Evolutionary conservation across 1,139 yeast species (phyloP).

Genomic region (Yamadazyma taylorii): DNA sequence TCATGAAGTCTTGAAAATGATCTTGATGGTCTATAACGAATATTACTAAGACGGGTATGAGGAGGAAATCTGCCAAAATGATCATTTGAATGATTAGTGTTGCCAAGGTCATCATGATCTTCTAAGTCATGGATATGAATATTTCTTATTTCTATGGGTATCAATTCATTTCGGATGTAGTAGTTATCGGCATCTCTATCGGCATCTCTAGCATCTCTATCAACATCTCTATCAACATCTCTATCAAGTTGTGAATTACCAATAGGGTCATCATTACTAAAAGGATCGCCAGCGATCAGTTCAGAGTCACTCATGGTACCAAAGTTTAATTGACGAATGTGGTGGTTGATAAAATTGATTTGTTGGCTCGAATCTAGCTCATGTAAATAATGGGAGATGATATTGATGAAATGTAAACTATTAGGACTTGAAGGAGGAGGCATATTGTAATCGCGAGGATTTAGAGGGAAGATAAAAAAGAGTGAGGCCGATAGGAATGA

Average conservation of each 20-base stretch:
- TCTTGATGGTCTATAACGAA: no score
- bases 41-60: no score
- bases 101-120: background rate
- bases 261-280: no score
- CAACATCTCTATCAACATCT: background rate
- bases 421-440: background rate
- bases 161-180: conserved; percentile 1
- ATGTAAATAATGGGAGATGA: background rate
- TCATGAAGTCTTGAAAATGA: no score
- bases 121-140: background rate
- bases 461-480: background rate
- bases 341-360: no score
- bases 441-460: background rate
- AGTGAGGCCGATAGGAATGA: no score
- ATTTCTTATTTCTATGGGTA: conserved; percentile 1
- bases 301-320: no score
- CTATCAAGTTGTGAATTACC: no score
- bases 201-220: background rate
- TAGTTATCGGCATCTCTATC: background rate
- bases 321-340: no score
- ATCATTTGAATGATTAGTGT: background rate
- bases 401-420: background rate
- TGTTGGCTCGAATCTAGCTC: background rate
- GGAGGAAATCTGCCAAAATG: background rate
- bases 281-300: no score